Conservation (phyloP, 2,329 filamentous ascomycete genomes). For the Metarhizium robertsii region DNA sequence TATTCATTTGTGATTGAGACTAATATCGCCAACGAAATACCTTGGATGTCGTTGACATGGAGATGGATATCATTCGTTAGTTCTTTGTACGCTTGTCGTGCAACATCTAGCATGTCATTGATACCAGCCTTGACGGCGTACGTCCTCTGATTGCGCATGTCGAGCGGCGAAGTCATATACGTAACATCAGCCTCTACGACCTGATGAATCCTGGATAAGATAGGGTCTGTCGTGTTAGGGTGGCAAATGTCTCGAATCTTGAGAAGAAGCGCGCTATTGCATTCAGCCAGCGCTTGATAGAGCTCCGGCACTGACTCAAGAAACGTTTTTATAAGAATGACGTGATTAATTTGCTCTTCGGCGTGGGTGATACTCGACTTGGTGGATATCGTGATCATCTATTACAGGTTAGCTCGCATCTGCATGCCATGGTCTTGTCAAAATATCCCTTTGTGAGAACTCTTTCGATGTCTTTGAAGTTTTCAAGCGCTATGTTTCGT, state of each 20-base stretch:
- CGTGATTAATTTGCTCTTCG: conserved; percentile 76
- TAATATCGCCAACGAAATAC: conserved; percentile 29
- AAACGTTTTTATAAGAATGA: conserved; percentile 81
- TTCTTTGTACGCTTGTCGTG: conserved; percentile 83
- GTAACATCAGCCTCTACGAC: conserved; percentile 74
- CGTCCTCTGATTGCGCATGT: conserved; percentile 79
- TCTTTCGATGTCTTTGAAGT: conserved; percentile 70
- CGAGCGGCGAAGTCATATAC: conserved; percentile 70
- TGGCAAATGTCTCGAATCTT: conserved; percentile 63
- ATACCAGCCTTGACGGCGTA: conserved; percentile 84
- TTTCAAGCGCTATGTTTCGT: conserved; percentile 50
- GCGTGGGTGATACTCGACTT: conserved; percentile 57
- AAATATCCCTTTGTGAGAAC: conserved; percentile 58
- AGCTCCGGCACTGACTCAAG: conserved; percentile 58
- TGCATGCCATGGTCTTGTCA: background rate
- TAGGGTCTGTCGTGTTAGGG: conserved; percentile 48
- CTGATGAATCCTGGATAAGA: conserved; percentile 55
- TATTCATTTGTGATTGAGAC: background rate
- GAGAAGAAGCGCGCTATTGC: conserved; percentile 53
- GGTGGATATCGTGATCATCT: conserved; percentile 70
- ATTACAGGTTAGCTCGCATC: background rate
- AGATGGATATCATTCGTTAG: conserved; percentile 68
- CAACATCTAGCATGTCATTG: conserved; percentile 79
- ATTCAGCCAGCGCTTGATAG: conserved; percentile 56
- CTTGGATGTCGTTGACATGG: conserved; percentile 57